Base-by-base conservation (phyloP, 2,329 filamentous ascomycete species). In the Podosphaera aphanis region DNA sequence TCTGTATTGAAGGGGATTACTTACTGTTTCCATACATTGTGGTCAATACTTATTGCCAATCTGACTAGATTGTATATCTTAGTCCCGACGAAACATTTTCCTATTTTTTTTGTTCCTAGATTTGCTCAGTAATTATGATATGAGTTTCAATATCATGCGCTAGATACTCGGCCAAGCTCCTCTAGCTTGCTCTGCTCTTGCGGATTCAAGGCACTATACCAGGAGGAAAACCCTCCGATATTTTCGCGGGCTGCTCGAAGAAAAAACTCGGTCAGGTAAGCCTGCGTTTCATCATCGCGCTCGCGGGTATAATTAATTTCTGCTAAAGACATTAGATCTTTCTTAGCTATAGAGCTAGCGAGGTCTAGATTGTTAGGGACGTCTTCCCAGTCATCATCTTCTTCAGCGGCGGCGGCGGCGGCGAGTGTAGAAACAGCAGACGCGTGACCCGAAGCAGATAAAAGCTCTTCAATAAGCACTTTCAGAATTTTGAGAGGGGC, bases 401-500 rank as follows among this genome's bases (percentile, higher is more conserved):
- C 80, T 46, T 76, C n/a, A n/a, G n/a, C n/a, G n/a, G n/a, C 79
- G 3, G 73, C 68, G 0, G 74, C 74, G 0, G 73, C 77, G 0
- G 74, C 73, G 1, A 65, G 66, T 2, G 68, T 64, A 37, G 74
- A 72, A 1, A 77, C 67, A 44, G 75, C 70, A 43, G 65, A 65
- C 49, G 67, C 63, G n/a, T 64, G 63, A 20, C 83, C 83, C 3
- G 82, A 78, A 1, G 85, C 83, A 0, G 83, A 84, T 5, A 82
- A 68, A 2, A 98, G 73, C 63, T 98, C 90, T 58, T 93, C 84
- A 41, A 95, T 79, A 7, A 98, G 73, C 3, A 95, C 79, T 66
- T 98, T 98, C 62, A 95, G 66, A 49, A 98, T 94, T 66, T 98
- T 98, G 57, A 98, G 71, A 1, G 83, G 78, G 0, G 86, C 86